phyloP scores from a whole-genome alignment of 2,329 filamentous ascomycete species.

The Microsporum ferrugineum region DNA sequence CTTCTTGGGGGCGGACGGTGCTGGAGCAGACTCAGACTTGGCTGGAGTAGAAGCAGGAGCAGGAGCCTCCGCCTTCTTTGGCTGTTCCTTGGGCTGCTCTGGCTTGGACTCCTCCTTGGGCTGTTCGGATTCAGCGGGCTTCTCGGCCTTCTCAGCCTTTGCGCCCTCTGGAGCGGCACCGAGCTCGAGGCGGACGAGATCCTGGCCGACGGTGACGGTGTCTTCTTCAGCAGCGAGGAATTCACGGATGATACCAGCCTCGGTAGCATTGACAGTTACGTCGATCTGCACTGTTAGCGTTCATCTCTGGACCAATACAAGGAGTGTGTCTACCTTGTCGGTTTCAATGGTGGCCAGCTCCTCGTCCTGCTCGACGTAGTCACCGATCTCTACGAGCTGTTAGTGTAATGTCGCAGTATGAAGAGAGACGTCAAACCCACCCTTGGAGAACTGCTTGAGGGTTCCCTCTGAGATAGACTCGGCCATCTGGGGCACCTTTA shows the following conservation, averaged over 20 bases:
- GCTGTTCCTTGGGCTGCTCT: slow-evolving; percentile 12
- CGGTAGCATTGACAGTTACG: slow-evolving; percentile 87
- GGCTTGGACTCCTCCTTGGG: not conserved
- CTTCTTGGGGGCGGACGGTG: slow-evolving; percentile 16
- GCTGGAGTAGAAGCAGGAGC: not conserved
- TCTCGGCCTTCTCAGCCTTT: slow-evolving; percentile 12
- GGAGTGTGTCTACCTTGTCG: slow-evolving; percentile 61
- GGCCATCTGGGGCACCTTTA: slow-evolving; percentile 96
- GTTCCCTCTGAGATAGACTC: slow-evolving; percentile 98
- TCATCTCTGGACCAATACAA: not conserved
- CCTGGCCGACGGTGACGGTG: slow-evolving; percentile 87
- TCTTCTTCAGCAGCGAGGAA: slow-evolving; percentile 87
- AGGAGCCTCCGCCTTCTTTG: slow-evolving; percentile 21
- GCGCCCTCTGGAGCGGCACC: slow-evolving; percentile 48
- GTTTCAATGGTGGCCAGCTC: slow-evolving; percentile 98
- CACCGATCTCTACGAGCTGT: slow-evolving; percentile 56
- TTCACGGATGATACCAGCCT: slow-evolving; percentile 83
- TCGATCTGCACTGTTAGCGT: slow-evolving; percentile 56
- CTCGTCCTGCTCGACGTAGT: slow-evolving; percentile 89
- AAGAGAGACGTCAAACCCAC: slow-evolving; percentile 28
- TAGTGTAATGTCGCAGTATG: slow-evolving; percentile 6
- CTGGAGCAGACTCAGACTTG: slow-evolving; percentile 1
- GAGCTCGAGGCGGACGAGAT: slow-evolving; percentile 74
- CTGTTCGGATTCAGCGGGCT: not conserved
- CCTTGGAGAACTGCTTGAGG: slow-evolving; percentile 86